Base-by-base conservation (phyloP, 2,329 filamentous ascomycete species). In the Trichoderma sp. region DNA sequence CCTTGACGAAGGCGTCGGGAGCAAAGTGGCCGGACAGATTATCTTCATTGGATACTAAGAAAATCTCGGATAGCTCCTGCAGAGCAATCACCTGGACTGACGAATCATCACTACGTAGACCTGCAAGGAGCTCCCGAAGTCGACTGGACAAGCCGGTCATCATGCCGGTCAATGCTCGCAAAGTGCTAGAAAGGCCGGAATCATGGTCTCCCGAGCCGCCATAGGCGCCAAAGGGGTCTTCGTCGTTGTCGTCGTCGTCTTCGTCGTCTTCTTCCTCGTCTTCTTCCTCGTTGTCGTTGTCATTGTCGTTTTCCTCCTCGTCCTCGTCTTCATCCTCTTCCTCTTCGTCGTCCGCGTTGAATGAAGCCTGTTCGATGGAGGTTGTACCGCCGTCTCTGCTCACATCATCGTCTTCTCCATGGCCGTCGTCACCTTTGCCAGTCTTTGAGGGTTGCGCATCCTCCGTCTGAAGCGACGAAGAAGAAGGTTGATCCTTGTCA, bases 11-110 rank as follows among this genome's bases (percentile, higher is more conserved):
- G 9, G 92, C 87, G 79, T 99, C 95, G 2, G 95, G 93, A 1
- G 92, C 92, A 78, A 99, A 98, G 75, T 97, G 93, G 5, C 95
- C 95, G 2, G 94, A 92, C 12, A 99, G 85, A 72, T 96, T 97
- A 76, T 99, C 95, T 80, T 99, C 95, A 72, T 95, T 98, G 12
- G 94, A 97, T 42, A 99, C 92, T 34, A 99, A 84, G 5, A 99
- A 83, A 64, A 98, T 90, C 78, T 99, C 94, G 0, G 94, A 97
- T 7, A 99, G 84, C 73, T 98, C 94, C 78, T 97, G 92, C 34
- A 99, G 82, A 32, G 94, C 95, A 74, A 97, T 93, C 72, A 97
- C 84, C 81, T 99, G 96, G 45, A 95, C 82, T 0, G 93, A 94
- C 71, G 97, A 93, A 56, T 94, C 92, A 76, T 94, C 94, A 73